phyloP scores from a whole-genome alignment of 176 grass and related monocot species.

The Oryza glumipatula region DNA sequence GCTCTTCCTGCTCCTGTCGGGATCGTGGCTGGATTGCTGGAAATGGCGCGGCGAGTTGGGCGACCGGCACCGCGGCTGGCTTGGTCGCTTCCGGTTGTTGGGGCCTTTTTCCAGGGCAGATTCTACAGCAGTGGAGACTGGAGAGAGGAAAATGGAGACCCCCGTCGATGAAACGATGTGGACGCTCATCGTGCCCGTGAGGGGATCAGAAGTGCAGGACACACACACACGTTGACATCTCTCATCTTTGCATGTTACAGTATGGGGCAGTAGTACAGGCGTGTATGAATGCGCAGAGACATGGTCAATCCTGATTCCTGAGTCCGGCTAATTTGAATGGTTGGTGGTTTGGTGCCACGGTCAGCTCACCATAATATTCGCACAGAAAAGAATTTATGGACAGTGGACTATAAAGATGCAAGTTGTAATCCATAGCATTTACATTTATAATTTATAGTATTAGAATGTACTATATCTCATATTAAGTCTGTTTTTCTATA shows the following conservation, averaged over 20 bases:
- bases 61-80: neutral
- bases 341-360: neutral
- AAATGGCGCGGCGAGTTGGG: neutral
- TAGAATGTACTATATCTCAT: no score
- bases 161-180: neutral
- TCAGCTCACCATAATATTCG: neutral
- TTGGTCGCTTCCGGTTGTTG: neutral
- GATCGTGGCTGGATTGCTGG: constrained; percentile 22
- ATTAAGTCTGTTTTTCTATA: no score
- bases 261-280: no score
- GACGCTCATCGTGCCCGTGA: neutral
- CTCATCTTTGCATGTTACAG: no score
- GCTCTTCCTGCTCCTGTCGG: neutral
- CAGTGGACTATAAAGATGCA: no score
- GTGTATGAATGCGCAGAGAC: no score
- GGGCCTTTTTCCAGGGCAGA: neutral
- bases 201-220: neutral
- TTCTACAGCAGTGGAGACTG: neutral
- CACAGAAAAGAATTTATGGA: neutral
- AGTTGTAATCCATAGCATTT: no score
- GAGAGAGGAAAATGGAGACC: neutral
- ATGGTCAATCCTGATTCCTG: no score
- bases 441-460: no score
- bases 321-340: no score
- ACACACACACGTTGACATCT: neutral